Conservation (phyloP, 352 stramenopile species). For the Pythium sp. region DNA sequence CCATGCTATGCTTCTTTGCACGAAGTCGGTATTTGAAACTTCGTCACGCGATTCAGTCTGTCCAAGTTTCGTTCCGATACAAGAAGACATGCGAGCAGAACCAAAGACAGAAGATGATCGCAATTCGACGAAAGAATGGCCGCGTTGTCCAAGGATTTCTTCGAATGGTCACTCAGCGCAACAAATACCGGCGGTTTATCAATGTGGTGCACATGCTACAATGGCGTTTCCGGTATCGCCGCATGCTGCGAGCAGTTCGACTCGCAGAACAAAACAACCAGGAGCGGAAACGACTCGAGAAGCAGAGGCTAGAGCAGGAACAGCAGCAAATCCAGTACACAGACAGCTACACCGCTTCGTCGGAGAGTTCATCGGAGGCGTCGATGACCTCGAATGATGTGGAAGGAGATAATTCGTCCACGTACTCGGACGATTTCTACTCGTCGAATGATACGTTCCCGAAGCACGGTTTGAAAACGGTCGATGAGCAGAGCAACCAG, state of each 20-base stretch:
- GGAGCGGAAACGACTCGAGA: constrained; percentile 21
- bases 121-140: constrained; percentile 39
- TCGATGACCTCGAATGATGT: constrained; percentile 74
- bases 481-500: constrained; percentile 71
- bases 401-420: constrained; percentile 61
- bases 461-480: constrained; percentile 67
- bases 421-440: constrained; percentile 66
- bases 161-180: constrained; percentile 49
- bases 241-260: constrained; percentile 23
- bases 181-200: constrained; percentile 52
- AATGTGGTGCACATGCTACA: constrained; percentile 61
- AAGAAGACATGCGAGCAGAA: constrained; percentile 37
- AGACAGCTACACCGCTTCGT: constrained; percentile 72
- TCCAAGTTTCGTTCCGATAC: constrained; percentile 67
- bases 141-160: constrained; percentile 54
- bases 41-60: constrained; percentile 40
- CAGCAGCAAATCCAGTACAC: constrained; percentile 40
- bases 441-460: constrained; percentile 49
- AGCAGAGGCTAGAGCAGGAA: constrained; percentile 17
- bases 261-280: constrained; percentile 19
- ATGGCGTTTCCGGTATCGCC: constrained; percentile 64
- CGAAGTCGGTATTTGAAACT: constrained; percentile 60
- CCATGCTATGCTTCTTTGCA: constrained; percentile 56
- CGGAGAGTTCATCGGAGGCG: constrained; percentile 52
- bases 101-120: constrained; percentile 30